Evolutionary conservation across 441 rosid genomes (phyloP), one percentile per base, ranked within the genome.

Genomic region (Syzygium syzygioides): DNA sequence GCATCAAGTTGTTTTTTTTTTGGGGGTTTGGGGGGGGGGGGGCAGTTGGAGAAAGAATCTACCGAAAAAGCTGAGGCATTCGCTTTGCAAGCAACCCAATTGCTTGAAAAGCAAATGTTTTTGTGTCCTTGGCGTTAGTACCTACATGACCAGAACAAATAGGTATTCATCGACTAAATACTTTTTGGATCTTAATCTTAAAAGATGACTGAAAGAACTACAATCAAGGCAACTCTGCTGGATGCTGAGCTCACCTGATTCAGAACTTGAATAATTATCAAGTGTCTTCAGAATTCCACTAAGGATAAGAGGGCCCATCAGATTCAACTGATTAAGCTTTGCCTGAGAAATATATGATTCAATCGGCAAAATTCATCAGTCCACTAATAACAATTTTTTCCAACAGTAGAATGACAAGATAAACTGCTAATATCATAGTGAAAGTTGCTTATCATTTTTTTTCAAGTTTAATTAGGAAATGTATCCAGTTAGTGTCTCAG

Each of bases 51-150:
- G 79, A 32, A 87, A 59, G 89, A 68, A 85, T 52, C 32, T 87
- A 96, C 99, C 99, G 95, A 93, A 98, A 97, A 90, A 96, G 98
- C 89, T 98, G 96, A 87, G 99, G 99, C 86, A 94, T 93, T 34
- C 99, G 97, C 90, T 96, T 97, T 55, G 96, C 98, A 91, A 98
- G 94, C 91, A 98, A 93, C 88, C 99, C 99, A 87, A 98, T 95
- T 89, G 99, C 96, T 95, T 98, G 99, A 90, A 95, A 98, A 92
- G 96, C 94, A 92, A 95, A 97, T 64, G 92, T 93, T 91, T 94
- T 96, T 90, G 95, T 97, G 86, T 96, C 98, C 94, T 96, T 93
- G 85, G 95, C 94, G 91, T 92, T 90, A 79, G 94, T 87, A 94
- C 96, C 99, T 98, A 94, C 30, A 89, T 52, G 83, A 92, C 92